These are phyloP conservation scores for Pisolithus marmoratus DNA, from an alignment of 768 basidiomycete species.

Conservation along the genomic window DNA sequence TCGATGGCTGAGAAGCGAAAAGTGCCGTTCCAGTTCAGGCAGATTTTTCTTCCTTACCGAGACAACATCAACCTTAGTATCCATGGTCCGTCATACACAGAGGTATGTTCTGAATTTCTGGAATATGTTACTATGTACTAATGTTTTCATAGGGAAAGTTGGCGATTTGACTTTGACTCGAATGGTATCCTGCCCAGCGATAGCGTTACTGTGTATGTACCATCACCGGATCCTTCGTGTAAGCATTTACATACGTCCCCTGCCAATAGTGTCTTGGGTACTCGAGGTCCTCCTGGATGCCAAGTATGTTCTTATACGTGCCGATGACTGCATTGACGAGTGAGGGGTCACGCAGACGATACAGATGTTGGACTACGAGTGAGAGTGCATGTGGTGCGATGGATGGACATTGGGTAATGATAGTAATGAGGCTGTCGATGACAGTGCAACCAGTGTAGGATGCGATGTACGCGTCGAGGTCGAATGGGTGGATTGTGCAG, in stretches of 20 bases:
- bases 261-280: too few relatives aligned
- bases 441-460: constrained; percentile 76
- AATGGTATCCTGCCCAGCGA: too few relatives aligned
- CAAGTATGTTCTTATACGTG: constrained; percentile 47
- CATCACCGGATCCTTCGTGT: too few relatives aligned
- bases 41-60: neutral
- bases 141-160: too few relatives aligned
- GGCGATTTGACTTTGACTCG: too few relatives aligned
- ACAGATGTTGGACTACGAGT: constrained; percentile 58
- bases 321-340: constrained; percentile 47
- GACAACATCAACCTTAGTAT: too few relatives aligned
- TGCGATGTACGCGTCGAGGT: constrained; percentile 74
- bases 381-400: constrained; percentile 69
- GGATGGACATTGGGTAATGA: constrained; percentile 56
- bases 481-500: constrained; percentile 74
- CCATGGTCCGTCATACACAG: too few relatives aligned
- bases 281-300: constrained; percentile 24
- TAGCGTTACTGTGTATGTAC: too few relatives aligned
- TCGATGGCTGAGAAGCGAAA: neutral
- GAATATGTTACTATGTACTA: too few relatives aligned
- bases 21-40: neutral
- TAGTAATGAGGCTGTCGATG: constrained; percentile 69
- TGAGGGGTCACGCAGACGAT: constrained; percentile 64
- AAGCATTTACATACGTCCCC: too few relatives aligned
- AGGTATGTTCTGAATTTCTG: too few relatives aligned